Base-by-base conservation (phyloP, 768 basidiomycete genomes). In the Leucosporidium yakuticum region DNA sequence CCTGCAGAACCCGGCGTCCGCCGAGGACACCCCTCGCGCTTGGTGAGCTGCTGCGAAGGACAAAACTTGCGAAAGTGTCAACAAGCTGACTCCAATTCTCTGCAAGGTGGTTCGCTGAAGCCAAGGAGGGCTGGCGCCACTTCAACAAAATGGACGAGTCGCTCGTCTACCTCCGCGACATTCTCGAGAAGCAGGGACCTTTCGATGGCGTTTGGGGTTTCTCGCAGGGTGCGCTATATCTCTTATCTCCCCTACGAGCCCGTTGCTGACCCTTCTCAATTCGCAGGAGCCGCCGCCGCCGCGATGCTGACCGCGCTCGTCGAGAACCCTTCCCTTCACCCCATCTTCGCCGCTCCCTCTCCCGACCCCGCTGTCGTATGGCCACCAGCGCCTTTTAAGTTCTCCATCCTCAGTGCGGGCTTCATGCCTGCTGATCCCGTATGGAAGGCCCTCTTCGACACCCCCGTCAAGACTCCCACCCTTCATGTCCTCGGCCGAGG, bases 401-500 rank as follows among this genome's bases (percentile, higher is more conserved):
- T 73, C 17, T 67, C 66, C 5, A 68, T 73, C 50, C 63, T 73
- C 2, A 54, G 53, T 14, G 63, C 63, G 2, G 72, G 72, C 8
- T 70, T 73, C 66, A 55, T 60, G 53, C 72, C 72, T 21, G 61
- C 68, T n/a, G 72, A 73, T 48, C 62, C 64, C 19, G 31, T 32
- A 9, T 29, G 31, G 55, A 25, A 21, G 15, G 31, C 55, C 36
- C 17, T 19, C 31, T 44, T 39, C 9, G 58, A 25, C 47, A 57
- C 50, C 4, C 50, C 80, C 14, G 81, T 80, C 27, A 77, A 81
- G 27, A 92, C 91, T 14, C 88, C 85, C 4, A 90, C 88, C 0
- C 78, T 94, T 27, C 90, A 91, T 76, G 81, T 92, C 21, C 78
- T 90, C 12, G 91, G 91, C n/a, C 82, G 80, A 72, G 88, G 81